Evolutionary conservation across 257 asterid genomes (phyloP).

Genomic region (Primulina tabacum): DNA sequence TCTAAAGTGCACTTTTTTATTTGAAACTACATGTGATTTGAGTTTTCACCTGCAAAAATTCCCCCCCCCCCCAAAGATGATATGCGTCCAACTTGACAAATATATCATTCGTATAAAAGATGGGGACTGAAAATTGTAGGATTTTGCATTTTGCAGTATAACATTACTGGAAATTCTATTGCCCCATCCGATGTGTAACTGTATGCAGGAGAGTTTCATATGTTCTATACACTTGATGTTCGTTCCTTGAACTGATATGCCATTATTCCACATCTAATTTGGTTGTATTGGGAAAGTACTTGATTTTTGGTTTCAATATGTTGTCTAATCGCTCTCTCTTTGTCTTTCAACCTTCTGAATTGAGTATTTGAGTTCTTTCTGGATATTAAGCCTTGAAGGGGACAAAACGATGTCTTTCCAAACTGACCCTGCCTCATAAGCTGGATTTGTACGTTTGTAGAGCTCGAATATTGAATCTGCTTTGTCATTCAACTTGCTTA

Average conservation of each 20-base stretch:
- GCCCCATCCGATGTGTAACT: background rate
- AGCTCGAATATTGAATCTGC: conserved; percentile 78
- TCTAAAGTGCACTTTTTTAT: background rate
- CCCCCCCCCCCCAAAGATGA: conserved; percentile 15
- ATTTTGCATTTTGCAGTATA: conserved; percentile 11
- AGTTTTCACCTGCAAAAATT: background rate
- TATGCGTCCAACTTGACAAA: background rate
- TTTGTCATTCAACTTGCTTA: conserved; percentile 57
- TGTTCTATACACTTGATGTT: conserved; percentile 1
- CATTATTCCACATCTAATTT: conserved; percentile 4
- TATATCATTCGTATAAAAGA: background rate
- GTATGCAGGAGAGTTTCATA: conserved; percentile 8
- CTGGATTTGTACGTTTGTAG: conserved; percentile 65
- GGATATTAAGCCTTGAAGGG: conserved; percentile 88
- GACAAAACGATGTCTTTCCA: conserved; percentile 96
- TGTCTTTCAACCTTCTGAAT: conserved; percentile 70
- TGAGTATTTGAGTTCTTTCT: conserved; percentile 83
- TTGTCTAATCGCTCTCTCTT: conserved; percentile 26
- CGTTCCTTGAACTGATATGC: conserved; percentile 6
- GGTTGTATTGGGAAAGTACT: conserved; percentile 7
- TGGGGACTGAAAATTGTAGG: background rate
- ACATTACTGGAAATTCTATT: conserved; percentile 8
- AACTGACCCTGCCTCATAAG: conserved; percentile 68
- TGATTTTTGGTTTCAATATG: conserved; percentile 8
- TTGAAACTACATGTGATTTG: background rate